Base-by-base conservation (phyloP, 2,329 filamentous ascomycete species). In the Trichoderma koningiopsis region DNA sequence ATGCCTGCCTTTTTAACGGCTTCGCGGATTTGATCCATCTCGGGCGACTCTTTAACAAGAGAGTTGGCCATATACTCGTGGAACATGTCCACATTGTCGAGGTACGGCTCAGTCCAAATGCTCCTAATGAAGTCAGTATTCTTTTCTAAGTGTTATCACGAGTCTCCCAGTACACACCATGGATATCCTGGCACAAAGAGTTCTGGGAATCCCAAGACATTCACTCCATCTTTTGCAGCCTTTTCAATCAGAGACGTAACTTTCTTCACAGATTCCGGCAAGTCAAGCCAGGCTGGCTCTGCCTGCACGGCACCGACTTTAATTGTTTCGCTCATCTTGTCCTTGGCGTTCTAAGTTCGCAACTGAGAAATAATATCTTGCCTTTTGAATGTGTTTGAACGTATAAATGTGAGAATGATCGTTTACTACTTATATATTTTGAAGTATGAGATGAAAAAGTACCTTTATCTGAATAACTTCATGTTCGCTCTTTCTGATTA, bases 201-300 rank as follows among this genome's bases (percentile, higher is more conserved):
- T 72, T 87, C 84, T 0, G 85, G 83, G 61, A 87, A 87, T 0
- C 81, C 79, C 6, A 90, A 74, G 3, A 90, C 77, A 61, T 86
- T 80, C 0, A 85, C 85, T 2, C 83, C 84, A 56, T 85, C 82
- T 2, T 75, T 71, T 2, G 84, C 83, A 0, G 88, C 88, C 72
- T 87, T 82, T 55, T 79, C 75, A 69, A 90, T 88, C 59, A 89
- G 78, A 0, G 76, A 73, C 72, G 84, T 84, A 5, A 87, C 87
- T 74, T 89, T 90, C 2, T 81, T 75, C 0, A 89, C 83, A 2
- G 82, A 80, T 0, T 76, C 83, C 3, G 81, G 76, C 7, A 90
- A 81, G 73, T 90, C 84, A 4, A 89, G 78, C 87, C 87, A 90
- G 1, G 80, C 82, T 0, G 88, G 87, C 75, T 90, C 88, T 6